A percentile compares a stretch with the other conserved stretches of the same genome.
Conservation (phyloP, 495 filamentous ascomycete genomes). For the Umbilicaria muhlenbergii region DNA sequence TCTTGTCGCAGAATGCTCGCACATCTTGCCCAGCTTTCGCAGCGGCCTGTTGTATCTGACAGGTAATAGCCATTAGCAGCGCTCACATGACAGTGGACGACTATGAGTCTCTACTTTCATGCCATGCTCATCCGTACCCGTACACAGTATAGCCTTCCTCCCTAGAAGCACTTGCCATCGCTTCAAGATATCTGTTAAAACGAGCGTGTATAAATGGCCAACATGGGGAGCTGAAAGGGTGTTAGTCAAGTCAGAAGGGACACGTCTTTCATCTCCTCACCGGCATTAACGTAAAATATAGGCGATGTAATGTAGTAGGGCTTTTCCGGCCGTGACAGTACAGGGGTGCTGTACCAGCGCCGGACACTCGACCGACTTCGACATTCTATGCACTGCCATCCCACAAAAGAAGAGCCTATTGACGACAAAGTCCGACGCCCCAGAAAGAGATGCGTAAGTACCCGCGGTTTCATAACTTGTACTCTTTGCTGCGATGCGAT, state of each 20-base stretch:
- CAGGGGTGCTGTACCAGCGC: slow-evolving; percentile 1
- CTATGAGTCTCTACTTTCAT: slow-evolving; percentile 46
- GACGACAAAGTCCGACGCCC: too few relatives aligned
- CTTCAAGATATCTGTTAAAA: slow-evolving; percentile 82
- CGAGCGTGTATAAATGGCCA: slow-evolving; percentile 86
- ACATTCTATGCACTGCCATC: slow-evolving; percentile 7
- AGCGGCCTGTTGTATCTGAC: slow-evolving; percentile 71
- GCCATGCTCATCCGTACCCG: slow-evolving; percentile 95
- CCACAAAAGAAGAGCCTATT: neutral
- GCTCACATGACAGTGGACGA: neutral
- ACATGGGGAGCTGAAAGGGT: slow-evolving; percentile 65
- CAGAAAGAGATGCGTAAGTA: too few relatives aligned
- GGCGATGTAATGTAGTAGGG: slow-evolving; percentile 93
- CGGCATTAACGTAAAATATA: slow-evolving; percentile 98
- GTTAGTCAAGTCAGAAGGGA: neutral
- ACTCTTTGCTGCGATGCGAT: too few relatives aligned
- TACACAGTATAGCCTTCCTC: slow-evolving; percentile 56
- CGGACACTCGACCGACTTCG: neutral
- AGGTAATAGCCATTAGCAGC: neutral
- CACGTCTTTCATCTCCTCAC: slow-evolving; percentile 27
- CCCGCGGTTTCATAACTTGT: too few relatives aligned
- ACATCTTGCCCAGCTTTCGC: slow-evolving; percentile 43
- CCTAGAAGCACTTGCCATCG: slow-evolving; percentile 76
- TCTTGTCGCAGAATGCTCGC: slow-evolving; percentile 44
- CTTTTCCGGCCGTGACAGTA: slow-evolving; percentile 33